Percentiles rank a stretch among this genome's conserved stretches.
These are phyloP conservation scores for Arabidopsis lyrata DNA, from an alignment of 441 rosid genomes.

Conservation along the genomic window DNA sequence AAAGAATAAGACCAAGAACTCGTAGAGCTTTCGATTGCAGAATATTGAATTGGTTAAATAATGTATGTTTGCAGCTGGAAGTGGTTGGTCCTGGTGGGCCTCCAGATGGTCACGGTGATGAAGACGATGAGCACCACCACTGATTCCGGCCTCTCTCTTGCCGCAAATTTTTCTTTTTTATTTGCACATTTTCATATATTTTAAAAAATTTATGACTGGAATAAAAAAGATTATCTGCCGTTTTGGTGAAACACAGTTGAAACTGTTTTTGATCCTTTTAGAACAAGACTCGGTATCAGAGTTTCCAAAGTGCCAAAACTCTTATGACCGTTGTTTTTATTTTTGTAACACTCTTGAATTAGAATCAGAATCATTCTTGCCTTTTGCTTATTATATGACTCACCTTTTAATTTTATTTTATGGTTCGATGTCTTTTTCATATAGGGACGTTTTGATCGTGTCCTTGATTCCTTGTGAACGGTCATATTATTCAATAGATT, in stretches of 20 bases:
- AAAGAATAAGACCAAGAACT: background rate
- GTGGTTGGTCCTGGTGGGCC: conserved; percentile 98
- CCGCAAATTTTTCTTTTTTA: conserved; percentile 28
- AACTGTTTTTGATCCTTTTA: conserved; percentile 35
- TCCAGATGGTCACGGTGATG: conserved; percentile 87
- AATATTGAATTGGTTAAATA: conserved; percentile 2
- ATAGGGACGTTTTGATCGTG: conserved; percentile 24
- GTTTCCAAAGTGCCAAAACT: conserved; percentile 33
- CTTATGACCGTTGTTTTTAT: conserved; percentile 36
- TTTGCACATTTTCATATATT: conserved; percentile 10
- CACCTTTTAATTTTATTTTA: conserved; percentile 16
- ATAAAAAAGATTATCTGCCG: conserved; percentile 10
- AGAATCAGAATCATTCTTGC: conserved; percentile 39
- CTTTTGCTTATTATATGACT: conserved; percentile 25
- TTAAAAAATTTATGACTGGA: conserved; percentile 19
- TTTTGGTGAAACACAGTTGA: conserved; percentile 34
- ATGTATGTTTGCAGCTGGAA: conserved; percentile 68
- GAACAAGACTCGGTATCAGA: conserved; percentile 26
- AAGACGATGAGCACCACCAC: conserved; percentile 57
- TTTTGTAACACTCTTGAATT: conserved; percentile 38
- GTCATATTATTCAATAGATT: conserved; percentile 18
- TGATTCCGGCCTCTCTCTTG: conserved; percentile 33
- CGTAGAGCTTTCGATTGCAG: background rate
- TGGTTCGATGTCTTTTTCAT: conserved; percentile 39
- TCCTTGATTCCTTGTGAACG: conserved; percentile 38